phyloP scores from a whole-genome alignment of 2,329 filamentous ascomycete genomes.

The Colletotrichum sp. region DNA sequence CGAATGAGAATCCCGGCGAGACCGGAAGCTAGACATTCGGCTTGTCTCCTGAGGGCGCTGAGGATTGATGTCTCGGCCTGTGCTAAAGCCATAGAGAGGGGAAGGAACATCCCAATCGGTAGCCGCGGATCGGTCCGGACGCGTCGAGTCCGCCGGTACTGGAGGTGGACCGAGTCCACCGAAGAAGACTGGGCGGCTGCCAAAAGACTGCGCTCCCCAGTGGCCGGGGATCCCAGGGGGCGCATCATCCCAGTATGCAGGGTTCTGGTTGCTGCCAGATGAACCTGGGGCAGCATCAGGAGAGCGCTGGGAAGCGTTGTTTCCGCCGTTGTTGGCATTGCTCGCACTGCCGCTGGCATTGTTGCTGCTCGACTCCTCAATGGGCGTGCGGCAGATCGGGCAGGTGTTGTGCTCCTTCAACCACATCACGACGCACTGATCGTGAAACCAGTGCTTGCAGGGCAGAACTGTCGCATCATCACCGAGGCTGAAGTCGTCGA shows the following conservation, averaged over 20 bases:
- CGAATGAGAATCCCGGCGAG: conserved; percentile 42
- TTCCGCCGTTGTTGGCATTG: not conserved
- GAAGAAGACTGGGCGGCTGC: not conserved
- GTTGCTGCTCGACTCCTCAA: conserved; percentile 44
- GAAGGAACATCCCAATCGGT: not conserved
- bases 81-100: not conserved
- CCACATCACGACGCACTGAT: conserved; percentile 82
- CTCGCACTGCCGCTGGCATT: conserved; percentile 12
- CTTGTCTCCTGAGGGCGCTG: not conserved
- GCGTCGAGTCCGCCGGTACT: conserved; percentile 4
- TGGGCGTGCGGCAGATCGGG: conserved; percentile 74
- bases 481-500: conserved; percentile 78
- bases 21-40: conserved; percentile 23
- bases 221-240: conserved; percentile 7
- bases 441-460: conserved; percentile 95
- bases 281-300: not conserved
- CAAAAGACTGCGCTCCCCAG: not conserved
- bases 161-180: not conserved
- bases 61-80: not conserved
- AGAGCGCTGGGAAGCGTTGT: not conserved
- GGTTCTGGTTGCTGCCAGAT: not conserved
- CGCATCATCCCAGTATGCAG: not conserved
- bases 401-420: conserved; percentile 91
- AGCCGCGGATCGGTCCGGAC: not conserved
- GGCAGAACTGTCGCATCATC: conserved; percentile 80